A percentile compares a stretch with the other conserved stretches of the same genome.
Conservation (phyloP, 2,329 filamentous ascomycete genomes). For the Pseudopithomyces chartarum region DNA sequence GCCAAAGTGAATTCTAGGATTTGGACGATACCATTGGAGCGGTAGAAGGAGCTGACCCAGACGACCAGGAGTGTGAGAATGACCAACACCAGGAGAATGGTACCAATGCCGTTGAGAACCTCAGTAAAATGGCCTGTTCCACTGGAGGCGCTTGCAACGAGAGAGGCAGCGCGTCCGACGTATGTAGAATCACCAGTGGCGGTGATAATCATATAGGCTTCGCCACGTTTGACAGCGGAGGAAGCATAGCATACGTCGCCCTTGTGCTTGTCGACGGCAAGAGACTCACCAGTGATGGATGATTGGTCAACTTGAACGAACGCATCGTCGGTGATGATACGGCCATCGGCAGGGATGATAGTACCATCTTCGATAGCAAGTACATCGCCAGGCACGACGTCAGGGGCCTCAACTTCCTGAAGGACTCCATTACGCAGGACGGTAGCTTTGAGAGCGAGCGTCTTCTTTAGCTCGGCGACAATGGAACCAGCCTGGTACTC, state of each 20-base stretch:
- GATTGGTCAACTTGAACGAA: slow-evolving; percentile 93
- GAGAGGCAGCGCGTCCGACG: slow-evolving; percentile 84
- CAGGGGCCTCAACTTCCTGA: slow-evolving; percentile 78
- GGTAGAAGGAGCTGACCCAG: slow-evolving; percentile 88
- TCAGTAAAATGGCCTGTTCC: slow-evolving; percentile 88
- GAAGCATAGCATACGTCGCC: slow-evolving; percentile 83
- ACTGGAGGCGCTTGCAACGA: slow-evolving; percentile 76
- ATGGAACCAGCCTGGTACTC: slow-evolving; percentile 90
- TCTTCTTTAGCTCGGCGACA: slow-evolving; percentile 90
- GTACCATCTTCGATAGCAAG: slow-evolving; percentile 89
- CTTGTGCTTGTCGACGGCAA: slow-evolving; percentile 87
- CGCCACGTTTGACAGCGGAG: slow-evolving; percentile 87
- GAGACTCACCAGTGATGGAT: slow-evolving; percentile 87
- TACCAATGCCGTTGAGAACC: slow-evolving; percentile 86
- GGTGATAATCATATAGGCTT: slow-evolving; percentile 81
- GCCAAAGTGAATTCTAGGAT: slow-evolving; percentile 86
- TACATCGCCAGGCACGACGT: slow-evolving; percentile 89
- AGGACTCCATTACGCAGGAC: slow-evolving; percentile 81
- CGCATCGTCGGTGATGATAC: slow-evolving; percentile 80
- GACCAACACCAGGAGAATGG: slow-evolving; percentile 78
- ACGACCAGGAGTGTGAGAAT: slow-evolving; percentile 79
- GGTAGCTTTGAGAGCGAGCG: slow-evolving; percentile 82
- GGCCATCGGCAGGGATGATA: slow-evolving; percentile 87
- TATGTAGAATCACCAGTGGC: slow-evolving; percentile 89
- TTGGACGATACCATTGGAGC: slow-evolving; percentile 76